Evolutionary conservation across 2,329 filamentous ascomycete species (phyloP).

Genomic region (Fusarium guadeloupense): DNA sequence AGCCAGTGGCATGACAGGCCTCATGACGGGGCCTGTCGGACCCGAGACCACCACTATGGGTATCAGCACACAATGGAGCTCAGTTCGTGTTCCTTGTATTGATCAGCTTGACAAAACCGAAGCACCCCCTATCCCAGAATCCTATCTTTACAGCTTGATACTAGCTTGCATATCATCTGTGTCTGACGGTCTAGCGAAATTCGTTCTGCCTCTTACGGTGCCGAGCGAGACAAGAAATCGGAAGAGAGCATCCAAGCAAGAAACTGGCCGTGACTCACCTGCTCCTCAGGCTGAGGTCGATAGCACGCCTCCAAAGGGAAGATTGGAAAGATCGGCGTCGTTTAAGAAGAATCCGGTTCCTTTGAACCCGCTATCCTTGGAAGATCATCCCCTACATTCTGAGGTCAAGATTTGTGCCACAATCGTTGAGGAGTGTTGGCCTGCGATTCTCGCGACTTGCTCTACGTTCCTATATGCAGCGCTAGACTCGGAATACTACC

Average conservation of each 20-base stretch:
- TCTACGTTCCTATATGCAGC: slow-evolving; percentile 95
- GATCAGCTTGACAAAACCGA: slow-evolving; percentile 95
- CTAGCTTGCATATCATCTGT: slow-evolving; percentile 89
- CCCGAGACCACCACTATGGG: slow-evolving; percentile 75
- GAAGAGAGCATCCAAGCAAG: slow-evolving; percentile 58
- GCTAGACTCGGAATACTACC: slow-evolving; percentile 93
- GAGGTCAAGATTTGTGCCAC: slow-evolving; percentile 81
- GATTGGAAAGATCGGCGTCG: slow-evolving; percentile 69
- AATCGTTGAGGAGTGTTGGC: slow-evolving; percentile 94
- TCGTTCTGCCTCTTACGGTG: slow-evolving; percentile 89
- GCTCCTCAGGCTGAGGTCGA: slow-evolving; percentile 51
- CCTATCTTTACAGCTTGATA: slow-evolving; percentile 91
- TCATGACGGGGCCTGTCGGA: slow-evolving; percentile 78
- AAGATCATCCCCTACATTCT: slow-evolving; percentile 74
- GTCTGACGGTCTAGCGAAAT: slow-evolving; percentile 92
- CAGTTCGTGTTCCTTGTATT: slow-evolving; percentile 85
- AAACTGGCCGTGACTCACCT: slow-evolving; percentile 56
- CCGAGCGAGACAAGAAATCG: slow-evolving; percentile 71
- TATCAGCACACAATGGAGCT: slow-evolving; percentile 92
- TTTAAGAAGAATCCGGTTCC: slow-evolving; percentile 81
- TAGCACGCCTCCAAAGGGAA: slow-evolving; percentile 45
- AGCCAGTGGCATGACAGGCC: slow-evolving; percentile 85
- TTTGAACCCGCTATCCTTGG: slow-evolving; percentile 81
- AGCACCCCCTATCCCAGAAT: slow-evolving; percentile 83
- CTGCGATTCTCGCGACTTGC: slow-evolving; percentile 90